A percentile compares a stretch with the other conserved stretches of the same genome.
phyloP scores from a whole-genome alignment of 352 stramenopile genomes.

The Pythium brachiatum region DNA sequence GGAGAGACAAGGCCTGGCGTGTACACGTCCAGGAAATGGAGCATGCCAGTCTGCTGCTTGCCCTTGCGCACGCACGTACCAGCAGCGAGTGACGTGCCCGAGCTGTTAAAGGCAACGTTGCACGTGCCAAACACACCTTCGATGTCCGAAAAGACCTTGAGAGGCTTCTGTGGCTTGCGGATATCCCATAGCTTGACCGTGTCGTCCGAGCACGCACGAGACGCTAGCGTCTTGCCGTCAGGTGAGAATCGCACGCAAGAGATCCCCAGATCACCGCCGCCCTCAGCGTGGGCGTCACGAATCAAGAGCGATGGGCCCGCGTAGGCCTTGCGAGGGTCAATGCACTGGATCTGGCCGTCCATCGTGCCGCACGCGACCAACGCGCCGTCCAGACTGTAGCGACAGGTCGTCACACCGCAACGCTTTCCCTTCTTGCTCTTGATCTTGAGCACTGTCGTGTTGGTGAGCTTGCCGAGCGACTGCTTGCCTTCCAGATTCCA shows the following conservation, averaged over 20 bases:
- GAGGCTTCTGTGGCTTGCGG: constrained; percentile 47
- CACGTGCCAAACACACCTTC: constrained; percentile 73
- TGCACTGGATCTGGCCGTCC: constrained; percentile 76
- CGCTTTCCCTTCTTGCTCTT: constrained; percentile 76
- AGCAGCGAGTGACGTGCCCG: constrained; percentile 61
- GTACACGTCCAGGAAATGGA: constrained; percentile 79
- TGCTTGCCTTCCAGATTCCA: constrained; percentile 73
- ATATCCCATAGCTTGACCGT: constrained; percentile 85
- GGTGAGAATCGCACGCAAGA: constrained; percentile 75
- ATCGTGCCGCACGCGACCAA: constrained; percentile 68
- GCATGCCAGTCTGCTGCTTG: constrained; percentile 43
- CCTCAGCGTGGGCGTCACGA: constrained; percentile 67
- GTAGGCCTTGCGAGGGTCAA: constrained; percentile 73
- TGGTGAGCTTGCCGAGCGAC: constrained; percentile 75
- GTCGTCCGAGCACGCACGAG: constrained; percentile 72
- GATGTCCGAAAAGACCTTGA: constrained; percentile 62
- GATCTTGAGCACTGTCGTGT: constrained; percentile 78
- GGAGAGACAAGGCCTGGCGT: constrained; percentile 47
- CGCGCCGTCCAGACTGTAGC: constrained; percentile 60
- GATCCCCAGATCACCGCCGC: constrained; percentile 64
- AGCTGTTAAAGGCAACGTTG: constrained; percentile 79
- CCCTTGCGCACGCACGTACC: constrained; percentile 75
- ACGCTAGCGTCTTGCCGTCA: constrained; percentile 57
- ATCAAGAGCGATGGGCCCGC: constrained; percentile 59
- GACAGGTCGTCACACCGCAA: constrained; percentile 69